Evolutionary conservation across 306 rosid species (phyloP), one percentile per base, ranked within the genome.

Genomic region (Casuarina cunninghamiana): DNA sequence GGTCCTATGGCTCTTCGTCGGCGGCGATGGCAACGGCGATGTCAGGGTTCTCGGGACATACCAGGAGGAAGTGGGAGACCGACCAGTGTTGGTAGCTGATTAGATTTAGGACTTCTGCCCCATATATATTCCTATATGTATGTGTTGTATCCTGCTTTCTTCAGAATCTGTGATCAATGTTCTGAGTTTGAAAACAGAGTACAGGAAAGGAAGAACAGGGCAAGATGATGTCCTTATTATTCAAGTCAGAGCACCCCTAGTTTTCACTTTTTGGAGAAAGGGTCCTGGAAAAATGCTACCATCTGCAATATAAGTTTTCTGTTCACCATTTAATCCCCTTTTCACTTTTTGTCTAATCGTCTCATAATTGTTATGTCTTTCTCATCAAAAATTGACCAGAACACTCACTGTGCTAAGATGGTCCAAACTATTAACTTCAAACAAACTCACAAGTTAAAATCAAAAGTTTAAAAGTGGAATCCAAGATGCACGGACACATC

Each of bases 41-140:
- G 77, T 46, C 89, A 2, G 84, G 82, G 6, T 82, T 73, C 70
- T 80, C 84, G 0, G 61, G 83, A 21, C 72, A 35, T 67, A 32
- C 82, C 60, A 53, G 82, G 8, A 79, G 90, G 80, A 88, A 54
- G 61, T 92, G 93, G 97, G 96, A 92, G 78, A 87, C 97, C 2
- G 97, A 92, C 32, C 96, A 90, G 81, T 90, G 96, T 69, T 92
- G 96, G 96, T 92, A 89, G 84, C 38, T 48, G 6, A 32, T 45
- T 67, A 66, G 2, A 17, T 11, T 32, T 39, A 41, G 35, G 42
- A 66, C 4, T 10, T 11, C 38, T 13, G 5, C 37, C 38, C 37
- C 16, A 38, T 63, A 63, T 12, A 26, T 11, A 61, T 26, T 2
- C 3, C 9, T 21, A 61, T 21, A 32, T n/a, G 43, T 3, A 61